Base-by-base conservation (phyloP, 352 stramenopile species). In the Pythium biforme region DNA sequence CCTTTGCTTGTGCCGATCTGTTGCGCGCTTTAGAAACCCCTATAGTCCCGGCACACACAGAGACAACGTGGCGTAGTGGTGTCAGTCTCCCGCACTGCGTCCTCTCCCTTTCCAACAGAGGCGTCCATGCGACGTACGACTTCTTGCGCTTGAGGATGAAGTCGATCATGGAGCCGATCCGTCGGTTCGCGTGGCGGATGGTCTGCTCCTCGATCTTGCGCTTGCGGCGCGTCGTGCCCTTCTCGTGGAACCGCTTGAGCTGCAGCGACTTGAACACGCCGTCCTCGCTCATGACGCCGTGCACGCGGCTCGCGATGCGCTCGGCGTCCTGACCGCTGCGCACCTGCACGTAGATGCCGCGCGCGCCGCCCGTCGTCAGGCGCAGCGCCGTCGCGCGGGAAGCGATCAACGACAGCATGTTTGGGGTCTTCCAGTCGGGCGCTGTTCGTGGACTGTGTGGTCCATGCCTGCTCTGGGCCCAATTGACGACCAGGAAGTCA, bases 71-170 rank as follows among this genome's bases (percentile, higher is more conserved):
- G n/a, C n/a, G n/a, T n/a, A n/a, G n/a, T n/a, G n/a, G n/a, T n/a
- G n/a, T n/a, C n/a, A n/a, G n/a, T n/a, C n/a, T n/a, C n/a, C n/a
- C n/a, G n/a, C n/a, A n/a, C n/a, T n/a, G n/a, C n/a, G n/a, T n/a
- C n/a, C n/a, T n/a, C n/a, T n/a, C n/a, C n/a, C n/a, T n/a, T n/a
- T n/a, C n/a, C n/a, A n/a, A n/a, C n/a, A n/a, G n/a, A n/a, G n/a
- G n/a, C n/a, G 31, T 34, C 31, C 31, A 43, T n/a, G 12, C 11
- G 6, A 85, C 81, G 74, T 70, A 92, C 81, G 77, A 69, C 74
- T 90, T 89, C 73, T 89, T 91, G 74, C 82, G 77, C 53, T 76
- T 75, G 68, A 93, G 71, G 67, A 93, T 91, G 59, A 90, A 90
- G 66, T 92, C 72, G 58, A 94, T 92, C 79, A 92, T 90, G 64